A percentile compares a stretch with the other conserved stretches of the same genome.
Evolutionary conservation across 2,329 filamentous ascomycete genomes (phyloP).

Genomic region (Parasarocladium wereldwijsianum): DNA sequence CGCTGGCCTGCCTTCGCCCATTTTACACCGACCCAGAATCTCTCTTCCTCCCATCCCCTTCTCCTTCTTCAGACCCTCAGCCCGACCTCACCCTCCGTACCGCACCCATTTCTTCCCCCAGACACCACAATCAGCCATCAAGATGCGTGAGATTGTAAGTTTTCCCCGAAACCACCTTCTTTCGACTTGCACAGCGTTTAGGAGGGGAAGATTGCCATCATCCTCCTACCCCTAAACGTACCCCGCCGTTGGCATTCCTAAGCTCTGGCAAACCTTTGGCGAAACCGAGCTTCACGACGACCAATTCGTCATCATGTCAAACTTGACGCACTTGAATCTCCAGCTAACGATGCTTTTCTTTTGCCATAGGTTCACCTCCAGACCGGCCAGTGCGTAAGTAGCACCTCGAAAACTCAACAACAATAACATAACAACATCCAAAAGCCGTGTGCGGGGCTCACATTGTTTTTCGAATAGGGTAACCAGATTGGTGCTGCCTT

Average conservation of each 20-base stretch:
- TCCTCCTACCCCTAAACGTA: too few relatives aligned
- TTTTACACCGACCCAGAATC: background rate
- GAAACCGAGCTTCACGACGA: too few relatives aligned
- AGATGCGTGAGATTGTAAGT: slow-evolving; percentile 59
- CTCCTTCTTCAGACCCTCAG: slow-evolving; percentile 15
- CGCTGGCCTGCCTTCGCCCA: too few relatives aligned
- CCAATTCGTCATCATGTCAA: too few relatives aligned
- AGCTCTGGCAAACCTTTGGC: too few relatives aligned
- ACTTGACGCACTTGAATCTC: too few relatives aligned
- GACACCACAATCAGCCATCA: slow-evolving; percentile 16
- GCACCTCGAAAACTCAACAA: slow-evolving; percentile 4
- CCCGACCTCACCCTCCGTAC: slow-evolving; percentile 11
- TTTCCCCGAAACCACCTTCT: slow-evolving; percentile 6
- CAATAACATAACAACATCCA: too few relatives aligned
- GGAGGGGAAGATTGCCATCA: too few relatives aligned
- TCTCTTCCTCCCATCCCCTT: slow-evolving; percentile 11
- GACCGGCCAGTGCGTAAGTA: slow-evolving; percentile 93
- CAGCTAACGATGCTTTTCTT: slow-evolving; percentile 37
- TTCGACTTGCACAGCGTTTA: slow-evolving; percentile 5
- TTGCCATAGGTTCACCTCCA: slow-evolving; percentile 91
- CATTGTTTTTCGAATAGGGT: slow-evolving; percentile 45
- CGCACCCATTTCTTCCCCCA: too few relatives aligned
- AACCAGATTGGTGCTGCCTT: slow-evolving; percentile 99
- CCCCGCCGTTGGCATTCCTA: too few relatives aligned
- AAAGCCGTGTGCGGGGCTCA: slow-evolving; percentile 22